Evolutionary conservation across 2,329 filamentous ascomycete genomes (phyloP).

Genomic region (Neofusicoccum sp.): DNA sequence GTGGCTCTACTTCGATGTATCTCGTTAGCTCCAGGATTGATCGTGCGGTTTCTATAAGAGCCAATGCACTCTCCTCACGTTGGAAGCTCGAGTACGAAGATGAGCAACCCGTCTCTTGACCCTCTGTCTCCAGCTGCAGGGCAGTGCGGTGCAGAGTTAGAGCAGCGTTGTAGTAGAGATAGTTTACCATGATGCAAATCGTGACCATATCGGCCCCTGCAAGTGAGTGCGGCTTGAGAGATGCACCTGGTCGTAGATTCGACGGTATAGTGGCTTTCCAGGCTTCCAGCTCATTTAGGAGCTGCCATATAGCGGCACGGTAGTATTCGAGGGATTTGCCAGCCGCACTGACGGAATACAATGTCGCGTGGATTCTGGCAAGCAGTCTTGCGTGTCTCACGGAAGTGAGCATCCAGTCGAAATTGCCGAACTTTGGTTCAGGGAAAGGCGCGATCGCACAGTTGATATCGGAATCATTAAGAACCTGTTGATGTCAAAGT

Average conservation of each 20-base stretch:
- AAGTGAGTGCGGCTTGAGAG: too few species aligned
- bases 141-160: constrained; percentile 37
- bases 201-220: too few species aligned
- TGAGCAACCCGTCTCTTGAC: background rate
- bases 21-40: constrained; percentile 38
- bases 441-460: constrained; percentile 38
- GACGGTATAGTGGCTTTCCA: constrained; percentile 37
- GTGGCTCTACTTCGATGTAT: constrained; percentile 37
- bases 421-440: constrained; percentile 35
- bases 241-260: too few species aligned
- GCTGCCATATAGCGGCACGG: constrained; percentile 28
- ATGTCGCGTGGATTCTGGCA: constrained; percentile 36
- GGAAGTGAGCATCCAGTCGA: constrained; percentile 41
- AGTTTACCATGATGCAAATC: constrained; percentile 33
- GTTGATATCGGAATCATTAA: constrained; percentile 44
- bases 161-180: constrained; percentile 35
- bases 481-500: constrained; percentile 28
- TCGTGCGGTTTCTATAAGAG: constrained; percentile 36
- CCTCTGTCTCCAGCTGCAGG: constrained; percentile 31
- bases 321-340: constrained; percentile 23
- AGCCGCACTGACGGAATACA: constrained; percentile 38
- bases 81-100: background rate
- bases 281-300: constrained; percentile 32
- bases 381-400: constrained; percentile 36
- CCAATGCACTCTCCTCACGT: constrained; percentile 26